Evolutionary conservation across 352 stramenopile species (phyloP).

Genomic region (Aphanomyces cochlioides): DNA sequence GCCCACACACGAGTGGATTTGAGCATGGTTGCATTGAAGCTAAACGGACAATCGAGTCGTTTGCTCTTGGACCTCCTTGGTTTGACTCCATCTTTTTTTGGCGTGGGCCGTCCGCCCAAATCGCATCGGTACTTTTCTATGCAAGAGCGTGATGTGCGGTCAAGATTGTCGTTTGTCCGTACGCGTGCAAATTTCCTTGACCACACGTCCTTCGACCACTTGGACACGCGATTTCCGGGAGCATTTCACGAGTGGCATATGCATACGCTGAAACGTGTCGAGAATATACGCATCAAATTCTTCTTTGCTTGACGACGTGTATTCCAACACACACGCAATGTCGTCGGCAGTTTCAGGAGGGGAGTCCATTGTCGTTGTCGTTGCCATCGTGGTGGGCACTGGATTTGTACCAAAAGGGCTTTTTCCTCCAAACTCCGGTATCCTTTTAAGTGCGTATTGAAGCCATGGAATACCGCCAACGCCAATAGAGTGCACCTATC

Average conservation of each 20-base stretch:
- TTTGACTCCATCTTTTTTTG: slow-evolving; percentile 15
- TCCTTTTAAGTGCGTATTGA: too few species aligned
- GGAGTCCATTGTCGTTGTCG: background rate
- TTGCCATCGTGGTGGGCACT: too few species aligned
- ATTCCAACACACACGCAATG: slow-evolving; percentile 10
- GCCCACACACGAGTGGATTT: slow-evolving; percentile 3
- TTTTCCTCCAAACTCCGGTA: too few species aligned
- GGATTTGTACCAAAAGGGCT: too few species aligned
- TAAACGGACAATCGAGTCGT: slow-evolving; percentile 7
- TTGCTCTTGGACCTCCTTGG: slow-evolving; percentile 14
- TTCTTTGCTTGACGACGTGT: slow-evolving; percentile 11
- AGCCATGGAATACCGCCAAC: too few species aligned
- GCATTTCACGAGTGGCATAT: slow-evolving; percentile 17
- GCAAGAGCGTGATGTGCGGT: background rate
- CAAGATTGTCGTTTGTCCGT: background rate
- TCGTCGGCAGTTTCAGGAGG: background rate
- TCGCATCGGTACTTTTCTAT: slow-evolving; percentile 20
- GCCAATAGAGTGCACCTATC: too few species aligned
- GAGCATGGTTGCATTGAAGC: slow-evolving; percentile 13
- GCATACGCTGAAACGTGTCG: background rate
- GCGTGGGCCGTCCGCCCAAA: background rate
- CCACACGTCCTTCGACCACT: slow-evolving; percentile 1
- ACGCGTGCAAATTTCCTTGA: slow-evolving; percentile 17
- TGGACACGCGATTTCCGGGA: slow-evolving; percentile 11
- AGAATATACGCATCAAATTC: slow-evolving; percentile 9